Evolutionary conservation across 176 grass and related monocot species (phyloP), one percentile per base, ranked within the genome.

Genomic region (Avena sativa): DNA sequence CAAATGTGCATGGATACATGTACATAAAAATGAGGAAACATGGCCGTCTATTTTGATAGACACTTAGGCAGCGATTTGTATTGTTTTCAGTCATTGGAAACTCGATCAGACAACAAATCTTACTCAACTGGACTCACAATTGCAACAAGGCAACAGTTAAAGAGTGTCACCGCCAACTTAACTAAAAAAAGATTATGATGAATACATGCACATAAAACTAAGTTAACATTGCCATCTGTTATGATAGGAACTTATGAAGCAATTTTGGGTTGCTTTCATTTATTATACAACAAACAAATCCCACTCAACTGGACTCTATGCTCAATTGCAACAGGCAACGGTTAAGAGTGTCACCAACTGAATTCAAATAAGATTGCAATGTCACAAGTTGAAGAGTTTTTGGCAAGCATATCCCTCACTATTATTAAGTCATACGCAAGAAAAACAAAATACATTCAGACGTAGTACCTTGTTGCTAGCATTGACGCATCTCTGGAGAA

Each of bases 381-480:
- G 40, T 47, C 34, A 8, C 20, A 9, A n/a, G 52, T 55, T 17
- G 6, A 55, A 49, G 2, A 50, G 40, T 36, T 61, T 30, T 63
- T 0, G 10, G 50, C 8, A 60, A 49, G 34, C 47, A 43, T 43
- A 43, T 57, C 6, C 21, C 21, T 77, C n/a, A 77, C 0, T 55
- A 69, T 66, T 55, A n/a, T n/a, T 44, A 50, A 44, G 59, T 50
- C 20, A 83, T 11, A 14, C 8, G 57, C 55, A 10, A 67, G 14
- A 5, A 53, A 4, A 15, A 53, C 51, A 74, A 52, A 83, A 60
- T 1, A 8, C 38, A 49, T 25, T 51, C 17, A 76, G 30, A 30
- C 44, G 44, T 91, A 94, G 44, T 91, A 94, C 93, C 96, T 94
- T 81, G 93, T 98, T 55, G 96, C 96, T 3, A 98, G 93, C 89